Evolutionary conservation across 345 rosid genomes (phyloP).

Genomic region (Lagerstroemia speciosa): DNA sequence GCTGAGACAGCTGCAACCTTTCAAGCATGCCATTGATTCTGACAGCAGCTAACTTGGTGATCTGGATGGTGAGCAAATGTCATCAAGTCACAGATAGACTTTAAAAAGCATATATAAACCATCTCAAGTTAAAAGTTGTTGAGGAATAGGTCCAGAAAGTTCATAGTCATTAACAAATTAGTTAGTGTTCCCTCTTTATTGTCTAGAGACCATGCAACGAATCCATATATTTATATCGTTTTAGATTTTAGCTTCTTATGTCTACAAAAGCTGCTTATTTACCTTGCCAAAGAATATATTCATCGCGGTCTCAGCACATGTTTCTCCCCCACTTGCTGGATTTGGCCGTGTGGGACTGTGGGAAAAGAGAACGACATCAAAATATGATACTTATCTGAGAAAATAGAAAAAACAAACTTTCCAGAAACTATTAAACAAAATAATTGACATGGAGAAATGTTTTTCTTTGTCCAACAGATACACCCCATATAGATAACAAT

Average conservation of each 20-base stretch:
- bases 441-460: neutral
- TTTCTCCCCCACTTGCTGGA: slow-evolving; percentile 98
- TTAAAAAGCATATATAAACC: neutral
- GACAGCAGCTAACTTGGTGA: slow-evolving; percentile 76
- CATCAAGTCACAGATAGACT: neutral
- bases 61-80: slow-evolving; percentile 26
- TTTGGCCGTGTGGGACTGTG: slow-evolving; percentile 85
- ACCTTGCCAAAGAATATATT: slow-evolving; percentile 85
- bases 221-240: neutral
- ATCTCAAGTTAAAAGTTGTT: neutral
- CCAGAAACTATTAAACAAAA: neutral
- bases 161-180: neutral
- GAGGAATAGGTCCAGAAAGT: neutral
- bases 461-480: neutral
- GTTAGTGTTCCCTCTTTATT: neutral
- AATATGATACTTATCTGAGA: neutral
- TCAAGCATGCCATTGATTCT: slow-evolving; percentile 82
- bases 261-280: neutral
- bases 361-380: slow-evolving; percentile 5
- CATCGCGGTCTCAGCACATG: slow-evolving; percentile 94
- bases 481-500: neutral
- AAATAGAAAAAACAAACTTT: neutral
- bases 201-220: neutral
- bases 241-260: neutral
- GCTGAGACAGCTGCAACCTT: slow-evolving; percentile 66